A percentile compares a stretch with the other conserved stretches of the same genome.
Conservation (phyloP, 768 basidiomycete species). For the Lenzites betulinus region DNA sequence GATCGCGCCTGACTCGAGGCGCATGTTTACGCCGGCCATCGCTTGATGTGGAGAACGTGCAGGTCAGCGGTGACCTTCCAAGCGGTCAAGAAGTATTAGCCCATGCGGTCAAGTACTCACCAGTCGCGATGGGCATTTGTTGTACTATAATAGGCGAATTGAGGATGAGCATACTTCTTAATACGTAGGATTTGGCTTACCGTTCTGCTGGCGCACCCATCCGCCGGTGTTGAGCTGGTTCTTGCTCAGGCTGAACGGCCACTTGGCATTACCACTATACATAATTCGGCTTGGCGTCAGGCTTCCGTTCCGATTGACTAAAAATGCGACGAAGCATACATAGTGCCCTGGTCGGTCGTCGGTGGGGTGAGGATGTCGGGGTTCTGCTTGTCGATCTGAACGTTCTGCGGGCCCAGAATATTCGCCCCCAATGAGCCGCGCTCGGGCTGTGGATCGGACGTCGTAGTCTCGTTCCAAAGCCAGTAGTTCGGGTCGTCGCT, state of each 20-base stretch:
- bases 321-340: slow-evolving; percentile 19
- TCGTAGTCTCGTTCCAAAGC: slow-evolving; percentile 22
- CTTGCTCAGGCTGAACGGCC: slow-evolving; percentile 38
- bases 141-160: slow-evolving; percentile 2
- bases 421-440: slow-evolving; percentile 27
- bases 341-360: slow-evolving; percentile 35
- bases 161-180: background rate
- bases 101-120: slow-evolving; percentile 2
- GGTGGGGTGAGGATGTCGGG: slow-evolving; percentile 37
- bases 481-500: slow-evolving; percentile 27
- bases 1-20: slow-evolving; percentile 38
- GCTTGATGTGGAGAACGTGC: slow-evolving; percentile 10
- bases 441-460: slow-evolving; percentile 23
- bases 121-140: slow-evolving; percentile 37
- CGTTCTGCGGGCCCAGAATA: slow-evolving; percentile 36
- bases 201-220: slow-evolving; percentile 39
- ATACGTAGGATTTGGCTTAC: slow-evolving; percentile 14
- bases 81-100: background rate
- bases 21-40: slow-evolving; percentile 39
- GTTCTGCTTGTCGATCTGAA: slow-evolving; percentile 33
- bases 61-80: background rate
- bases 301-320: too few relatives aligned
- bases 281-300: background rate
- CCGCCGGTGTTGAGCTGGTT: slow-evolving; percentile 39
- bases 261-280: slow-evolving; percentile 31